Evolutionary conservation across 2,329 filamentous ascomycete species (phyloP), one percentile per base, ranked within the genome.

Genomic region (Hypoxylon sp.): DNA sequence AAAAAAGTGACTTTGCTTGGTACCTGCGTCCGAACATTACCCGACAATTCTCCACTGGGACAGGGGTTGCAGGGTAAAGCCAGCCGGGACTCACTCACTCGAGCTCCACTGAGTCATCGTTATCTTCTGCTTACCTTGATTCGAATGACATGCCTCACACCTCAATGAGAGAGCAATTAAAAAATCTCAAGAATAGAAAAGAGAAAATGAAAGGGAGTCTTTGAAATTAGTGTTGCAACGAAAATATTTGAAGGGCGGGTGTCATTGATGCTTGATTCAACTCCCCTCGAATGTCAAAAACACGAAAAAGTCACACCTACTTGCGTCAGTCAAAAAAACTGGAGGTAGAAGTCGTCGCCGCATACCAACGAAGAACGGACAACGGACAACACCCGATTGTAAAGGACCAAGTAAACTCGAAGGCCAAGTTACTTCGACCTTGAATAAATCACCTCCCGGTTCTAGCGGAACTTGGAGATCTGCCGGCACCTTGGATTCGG

Each of bases 1-100:
- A 15, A 24, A 57, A 62, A 62, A 61, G 53, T 35, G 52, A 62
- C 61, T 57, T 63, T 8, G 35, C n/a, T 29, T 46, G n/a, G 21
- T 61, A 67, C 47, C 65, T 11, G 7, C 10, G 1, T 17, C 17
- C 46, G 47, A 57, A 42, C 3, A 52, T 67, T 56, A 58, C 58
- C 58, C 42, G 57, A 48, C 21, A 62, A 48, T 31, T 53, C 39
- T 19, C 39, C 39, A 44, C 39, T 21, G 19, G 15, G 39, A 37
- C 35, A 37, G 11, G 4, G 10, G 11, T 37, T 37, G 24, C 5
- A 27, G 24, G 24, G 24, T 27, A 27, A 27, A 27, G 24, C 5
- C 24, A 27, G 24, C 24, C 35, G 8, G 39, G 39, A n/a, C 39
- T 44, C 39, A n/a, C 39, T 44, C 39, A 21, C 39, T 44, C 17